Evolutionary conservation across 2,329 filamentous ascomycete species (phyloP).

Genomic region (Aspergillus sergii): DNA sequence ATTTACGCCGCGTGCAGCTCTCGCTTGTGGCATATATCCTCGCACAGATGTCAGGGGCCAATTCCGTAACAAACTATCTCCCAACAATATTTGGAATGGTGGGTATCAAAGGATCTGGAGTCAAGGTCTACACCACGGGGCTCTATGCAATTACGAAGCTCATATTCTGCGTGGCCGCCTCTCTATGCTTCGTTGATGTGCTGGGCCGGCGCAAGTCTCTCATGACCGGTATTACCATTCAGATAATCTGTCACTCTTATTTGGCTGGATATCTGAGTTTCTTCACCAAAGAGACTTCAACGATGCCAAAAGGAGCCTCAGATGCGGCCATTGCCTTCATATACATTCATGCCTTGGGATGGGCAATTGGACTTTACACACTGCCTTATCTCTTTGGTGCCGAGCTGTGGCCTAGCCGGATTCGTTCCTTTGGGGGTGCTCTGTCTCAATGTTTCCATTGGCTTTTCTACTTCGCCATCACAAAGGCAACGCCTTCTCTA

Average conservation of each 20-base stretch:
- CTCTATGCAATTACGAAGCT: conserved; percentile 50
- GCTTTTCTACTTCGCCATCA: conserved; percentile 47
- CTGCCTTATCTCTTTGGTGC: conserved; percentile 50
- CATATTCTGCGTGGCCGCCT: conserved; percentile 43
- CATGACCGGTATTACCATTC: conserved; percentile 39
- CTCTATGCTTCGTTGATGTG: conserved; percentile 50
- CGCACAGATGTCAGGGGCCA: conserved; percentile 48
- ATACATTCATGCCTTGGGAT: conserved; percentile 51
- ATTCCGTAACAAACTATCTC: conserved; percentile 31
- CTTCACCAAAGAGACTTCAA: too few relatives aligned
- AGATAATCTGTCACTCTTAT: conserved; percentile 48
- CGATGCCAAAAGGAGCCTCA: conserved; percentile 22
- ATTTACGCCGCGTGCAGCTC: conserved; percentile 46
- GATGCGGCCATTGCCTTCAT: conserved; percentile 48
- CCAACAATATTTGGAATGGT: too few relatives aligned
- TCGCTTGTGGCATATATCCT: conserved; percentile 39
- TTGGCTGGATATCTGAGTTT: too few relatives aligned
- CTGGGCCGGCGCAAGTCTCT: conserved; percentile 44
- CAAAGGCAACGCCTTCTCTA: conserved; percentile 39
- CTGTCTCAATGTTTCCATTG: conserved; percentile 45
- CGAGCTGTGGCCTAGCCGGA: conserved; percentile 50
- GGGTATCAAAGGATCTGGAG: not conserved
- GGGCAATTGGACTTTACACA: conserved; percentile 36
- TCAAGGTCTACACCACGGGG: conserved; percentile 41
- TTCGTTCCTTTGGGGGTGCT: conserved; percentile 48